phyloP scores from a whole-genome alignment of 805 yeast species.

The Candida railenensis region DNA sequence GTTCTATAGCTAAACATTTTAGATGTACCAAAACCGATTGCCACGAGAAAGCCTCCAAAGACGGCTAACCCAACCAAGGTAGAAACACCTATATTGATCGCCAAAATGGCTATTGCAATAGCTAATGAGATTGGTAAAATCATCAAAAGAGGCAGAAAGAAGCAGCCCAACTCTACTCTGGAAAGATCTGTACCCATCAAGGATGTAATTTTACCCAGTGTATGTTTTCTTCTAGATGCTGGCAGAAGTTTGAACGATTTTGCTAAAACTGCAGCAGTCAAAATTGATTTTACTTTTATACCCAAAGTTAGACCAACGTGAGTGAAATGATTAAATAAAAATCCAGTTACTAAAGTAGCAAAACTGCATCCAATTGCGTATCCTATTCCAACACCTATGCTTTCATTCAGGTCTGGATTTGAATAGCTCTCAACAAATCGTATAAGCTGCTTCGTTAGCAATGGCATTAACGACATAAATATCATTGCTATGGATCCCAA shows the following conservation, averaged over 20 bases:
- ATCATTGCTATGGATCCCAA: not conserved
- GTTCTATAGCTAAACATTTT: constrained; percentile 55
- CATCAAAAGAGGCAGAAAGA: constrained; percentile 62
- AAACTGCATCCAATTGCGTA: constrained; percentile 38
- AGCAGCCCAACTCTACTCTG: constrained; percentile 72
- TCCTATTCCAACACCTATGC: constrained; percentile 29
- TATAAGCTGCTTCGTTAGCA: constrained; percentile 37
- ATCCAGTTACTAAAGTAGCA: constrained; percentile 27
- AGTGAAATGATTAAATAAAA: constrained; percentile 59
- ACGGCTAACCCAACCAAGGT: constrained; percentile 69
- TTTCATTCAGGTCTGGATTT: constrained; percentile 7
- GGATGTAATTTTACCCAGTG: constrained; percentile 72
- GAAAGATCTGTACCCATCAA: constrained; percentile 80
- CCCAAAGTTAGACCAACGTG: constrained; percentile 63
- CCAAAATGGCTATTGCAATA: constrained; percentile 61
- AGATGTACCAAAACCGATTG: constrained; percentile 48
- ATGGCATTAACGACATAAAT: constrained; percentile 18
- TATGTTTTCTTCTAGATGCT: constrained; percentile 55
- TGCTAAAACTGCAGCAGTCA: constrained; percentile 67
- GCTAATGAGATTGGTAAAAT: constrained; percentile 64
- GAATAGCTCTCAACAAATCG: constrained; percentile 22
- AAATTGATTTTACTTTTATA: constrained; percentile 66
- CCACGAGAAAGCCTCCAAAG: constrained; percentile 48
- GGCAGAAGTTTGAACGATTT: constrained; percentile 66
- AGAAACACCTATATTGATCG: constrained; percentile 68